Evolutionary conservation across 129 eudicot genomes (phyloP), one percentile per base, ranked within the genome.

Genomic region (Flaveria brownii): DNA sequence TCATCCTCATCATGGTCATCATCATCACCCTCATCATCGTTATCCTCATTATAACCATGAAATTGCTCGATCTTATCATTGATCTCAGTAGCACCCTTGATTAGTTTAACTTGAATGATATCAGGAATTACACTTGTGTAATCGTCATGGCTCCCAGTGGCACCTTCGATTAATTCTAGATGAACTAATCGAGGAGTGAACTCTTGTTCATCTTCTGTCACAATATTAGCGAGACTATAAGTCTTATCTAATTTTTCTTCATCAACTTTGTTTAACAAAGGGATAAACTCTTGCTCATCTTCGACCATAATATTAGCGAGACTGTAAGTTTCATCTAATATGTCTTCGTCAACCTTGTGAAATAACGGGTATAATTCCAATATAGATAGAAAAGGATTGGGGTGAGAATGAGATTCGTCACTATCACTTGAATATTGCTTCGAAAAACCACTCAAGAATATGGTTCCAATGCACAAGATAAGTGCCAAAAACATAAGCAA

Each of bases 11-110:
- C 7, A 9, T 73, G 69, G 3, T 83, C 59, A 65, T 72, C 75
- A 39, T 59, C 54, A 12, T 43, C 80, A 82, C 75, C 78, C 30
- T 77, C 81, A 54, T 82, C 73, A 4, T 71, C 80, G 11, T 72
- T 56, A 66, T 82, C 82, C 49, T 72, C 86, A 12, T 72, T 77
- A 69, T 74, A 81, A 28, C 80, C 80, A 75, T 72, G 71, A 67
- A 64, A 72, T 47, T 71, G 79, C 22, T 28, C 71, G 6, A 22
- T 68, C 60, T 72, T 75, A 12, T 73, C 47, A 43, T 74, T 67
- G 23, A 45, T 68, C 54, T 3, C 15, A 45, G 46, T 57, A n/a
- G 56, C 65, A 46, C 82, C 78, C 62, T 78, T 62, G 26, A 77
- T 57, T 46, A 82, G 60, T 73, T 78, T 68, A 10, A 66, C 76